A percentile compares a stretch with the other conserved stretches of the same genome.
Evolutionary conservation across 768 basidiomycete species (phyloP).

Genomic region (Lepiota venenata): DNA sequence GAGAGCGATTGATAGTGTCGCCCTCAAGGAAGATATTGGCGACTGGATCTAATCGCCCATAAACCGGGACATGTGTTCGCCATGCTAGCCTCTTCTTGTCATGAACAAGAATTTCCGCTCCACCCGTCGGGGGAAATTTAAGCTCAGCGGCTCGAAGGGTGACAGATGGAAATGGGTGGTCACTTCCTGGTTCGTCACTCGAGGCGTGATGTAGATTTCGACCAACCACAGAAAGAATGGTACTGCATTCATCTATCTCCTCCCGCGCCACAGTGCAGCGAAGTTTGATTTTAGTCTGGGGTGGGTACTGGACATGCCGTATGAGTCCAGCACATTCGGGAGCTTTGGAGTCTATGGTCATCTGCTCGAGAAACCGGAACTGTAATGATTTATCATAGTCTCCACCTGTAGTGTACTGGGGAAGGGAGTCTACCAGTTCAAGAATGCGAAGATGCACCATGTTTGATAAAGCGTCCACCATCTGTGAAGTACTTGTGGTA

Average conservation of each 20-base stretch:
- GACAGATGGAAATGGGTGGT: background rate
- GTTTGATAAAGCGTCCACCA: conserved; percentile 2
- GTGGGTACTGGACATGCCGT: conserved; percentile 3
- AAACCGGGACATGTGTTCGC: background rate
- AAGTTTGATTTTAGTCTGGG: background rate
- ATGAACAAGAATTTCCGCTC: background rate
- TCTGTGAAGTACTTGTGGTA: background rate
- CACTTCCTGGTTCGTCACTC: background rate
- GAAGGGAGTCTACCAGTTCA: background rate
- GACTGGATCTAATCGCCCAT: background rate
- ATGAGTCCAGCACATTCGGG: background rate
- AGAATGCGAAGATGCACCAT: conserved; percentile 5
- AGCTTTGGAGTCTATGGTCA: background rate
- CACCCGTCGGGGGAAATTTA: too few species aligned
- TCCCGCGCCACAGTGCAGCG: background rate
- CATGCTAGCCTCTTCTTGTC: background rate
- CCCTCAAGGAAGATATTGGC: background rate
- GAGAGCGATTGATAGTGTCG: too few species aligned
- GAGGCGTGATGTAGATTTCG: background rate
- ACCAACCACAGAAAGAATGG: background rate
- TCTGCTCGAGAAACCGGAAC: background rate
- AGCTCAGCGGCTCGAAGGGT: background rate
- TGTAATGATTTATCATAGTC: background rate
- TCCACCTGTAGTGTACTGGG: background rate
- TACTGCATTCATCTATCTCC: background rate